A percentile compares a stretch with the other conserved stretches of the same genome.
These are phyloP conservation scores for Maudiozyma bulderi DNA, from an alignment of 805 yeast species.

Conservation along the genomic window DNA sequence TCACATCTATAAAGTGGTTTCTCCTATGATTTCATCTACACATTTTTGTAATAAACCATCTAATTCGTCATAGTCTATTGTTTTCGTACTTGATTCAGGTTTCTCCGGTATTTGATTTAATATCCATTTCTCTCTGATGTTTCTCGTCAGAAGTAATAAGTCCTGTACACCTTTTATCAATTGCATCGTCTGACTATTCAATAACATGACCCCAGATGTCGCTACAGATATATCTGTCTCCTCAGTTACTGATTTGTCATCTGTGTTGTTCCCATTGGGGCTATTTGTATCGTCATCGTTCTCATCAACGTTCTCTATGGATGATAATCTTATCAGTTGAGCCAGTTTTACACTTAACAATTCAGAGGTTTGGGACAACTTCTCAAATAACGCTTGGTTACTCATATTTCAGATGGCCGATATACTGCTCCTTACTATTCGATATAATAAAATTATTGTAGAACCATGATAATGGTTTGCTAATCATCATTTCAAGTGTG, in stretches of 20 bases:
- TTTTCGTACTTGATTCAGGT: conserved; percentile 1
- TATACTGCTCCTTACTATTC: no score
- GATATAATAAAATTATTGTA: no score
- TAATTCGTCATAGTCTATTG: conserved; percentile 12
- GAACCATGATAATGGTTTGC: no score
- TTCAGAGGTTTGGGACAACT: conserved; percentile 24
- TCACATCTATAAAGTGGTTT: background rate
- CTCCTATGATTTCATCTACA: conserved; percentile 14
- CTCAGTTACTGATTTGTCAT: background rate
- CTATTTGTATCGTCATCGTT: conserved; percentile 6
- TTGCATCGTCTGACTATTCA: conserved; percentile 25
- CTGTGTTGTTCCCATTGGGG: background rate
- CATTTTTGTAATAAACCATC: conserved; percentile 15
- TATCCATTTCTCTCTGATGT: conserved; percentile 29
- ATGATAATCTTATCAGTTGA: conserved; percentile 21
- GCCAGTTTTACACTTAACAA: conserved; percentile 21
- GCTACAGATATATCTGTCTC: conserved; percentile 19
- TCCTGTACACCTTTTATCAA: conserved; percentile 28
- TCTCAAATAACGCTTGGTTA: conserved; percentile 24
- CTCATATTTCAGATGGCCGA: conserved; percentile 13
- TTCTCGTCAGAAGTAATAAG: conserved; percentile 24
- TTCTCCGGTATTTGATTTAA: conserved; percentile 24
- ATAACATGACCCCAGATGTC: conserved; percentile 22
- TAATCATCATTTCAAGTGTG: no score
- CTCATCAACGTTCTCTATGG: conserved; percentile 11